Evolutionary conservation across 2,329 filamentous ascomycete species (phyloP), one percentile per base, ranked within the genome.

Genomic region (Monilinia vaccinii-corymbosi): DNA sequence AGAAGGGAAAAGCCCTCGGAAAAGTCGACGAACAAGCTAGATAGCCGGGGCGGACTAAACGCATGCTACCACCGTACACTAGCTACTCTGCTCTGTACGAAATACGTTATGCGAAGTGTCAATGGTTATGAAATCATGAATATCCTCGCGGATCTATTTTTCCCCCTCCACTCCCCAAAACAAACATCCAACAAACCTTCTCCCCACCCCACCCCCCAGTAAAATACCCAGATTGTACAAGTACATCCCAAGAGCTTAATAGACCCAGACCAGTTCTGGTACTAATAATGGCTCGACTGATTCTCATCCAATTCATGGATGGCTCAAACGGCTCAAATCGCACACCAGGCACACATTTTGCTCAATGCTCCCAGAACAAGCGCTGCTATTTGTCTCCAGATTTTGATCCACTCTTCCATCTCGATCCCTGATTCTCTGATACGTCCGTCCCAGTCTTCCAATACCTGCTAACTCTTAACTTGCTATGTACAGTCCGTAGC

Each of bases 381-480:
- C 44, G 49, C 56, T 57, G 31, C 56, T 53, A 59, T 55, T 60
- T 59, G 56, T 62, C 60, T 65, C 62, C 60, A 61, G 59, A 61
- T 52, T 50, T 48, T 63, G 62, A 44, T 65, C 65, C 65, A 64
- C 64, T 62, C 60, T 50, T 61, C 62, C 64, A 31, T 59, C 50
- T 58, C 34, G 46, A 58, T 58, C 56, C 63, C 62, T 63, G 64
- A 69, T 69, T 53, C 66, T 66, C 62, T 64, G 60, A 51, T 56
- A 32, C 49, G 58, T 42, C 49, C 23, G 61, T 62, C 42, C 60
- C 42, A 59, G 46, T 60, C 55, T 55, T 47, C 48, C 56, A 56
- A 45, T 34, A 53, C n/a, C 25, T 59, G 61, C 64, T 67, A 67
- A 68, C 62, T 60, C 64, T 65, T 64, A 63, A 64, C 61, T 58